These are phyloP conservation scores for Aureobasidium mangrovei DNA, from an alignment of 2,329 filamentous ascomycete species.

Conservation along the genomic window DNA sequence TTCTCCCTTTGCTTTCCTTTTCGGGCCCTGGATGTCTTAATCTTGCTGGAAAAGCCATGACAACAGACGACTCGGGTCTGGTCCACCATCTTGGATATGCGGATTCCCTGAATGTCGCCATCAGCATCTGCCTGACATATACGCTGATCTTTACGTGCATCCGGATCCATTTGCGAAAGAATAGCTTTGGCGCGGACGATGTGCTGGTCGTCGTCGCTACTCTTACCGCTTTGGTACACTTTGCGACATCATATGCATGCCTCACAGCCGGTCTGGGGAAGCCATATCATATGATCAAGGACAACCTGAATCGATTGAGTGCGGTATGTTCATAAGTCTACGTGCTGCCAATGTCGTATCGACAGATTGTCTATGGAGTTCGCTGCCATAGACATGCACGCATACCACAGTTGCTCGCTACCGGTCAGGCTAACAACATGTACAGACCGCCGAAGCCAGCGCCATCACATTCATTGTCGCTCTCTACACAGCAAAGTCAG, in stretches of 20 bases:
- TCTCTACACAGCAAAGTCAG: slow-evolving; percentile 25
- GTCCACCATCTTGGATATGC: slow-evolving; percentile 19
- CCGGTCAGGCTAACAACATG: background rate
- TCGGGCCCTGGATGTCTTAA: background rate
- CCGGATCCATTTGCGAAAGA: slow-evolving; percentile 24
- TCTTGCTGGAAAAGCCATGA: background rate
- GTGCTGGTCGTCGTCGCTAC: slow-evolving; percentile 24
- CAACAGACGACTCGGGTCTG: background rate
- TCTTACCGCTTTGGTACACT: slow-evolving; percentile 22
- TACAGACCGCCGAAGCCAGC: slow-evolving; percentile 22
- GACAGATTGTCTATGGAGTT: no score
- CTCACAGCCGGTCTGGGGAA: slow-evolving; percentile 23
- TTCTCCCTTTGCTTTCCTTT: background rate
- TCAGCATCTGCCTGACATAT: slow-evolving; percentile 26
- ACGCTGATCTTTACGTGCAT: slow-evolving; percentile 24
- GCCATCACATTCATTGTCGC: slow-evolving; percentile 24
- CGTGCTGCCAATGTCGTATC: no score
- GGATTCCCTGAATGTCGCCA: slow-evolving; percentile 22
- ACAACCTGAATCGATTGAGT: slow-evolving; percentile 19
- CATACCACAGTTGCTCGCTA: no score
- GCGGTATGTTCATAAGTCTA: slow-evolving; percentile 16
- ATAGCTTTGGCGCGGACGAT: slow-evolving; percentile 24
- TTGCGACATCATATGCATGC: slow-evolving; percentile 23
- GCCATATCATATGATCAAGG: slow-evolving; percentile 19
- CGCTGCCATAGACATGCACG: no score